phyloP scores from a whole-genome alignment of 495 filamentous ascomycete genomes.

The Bacidia rubella region DNA sequence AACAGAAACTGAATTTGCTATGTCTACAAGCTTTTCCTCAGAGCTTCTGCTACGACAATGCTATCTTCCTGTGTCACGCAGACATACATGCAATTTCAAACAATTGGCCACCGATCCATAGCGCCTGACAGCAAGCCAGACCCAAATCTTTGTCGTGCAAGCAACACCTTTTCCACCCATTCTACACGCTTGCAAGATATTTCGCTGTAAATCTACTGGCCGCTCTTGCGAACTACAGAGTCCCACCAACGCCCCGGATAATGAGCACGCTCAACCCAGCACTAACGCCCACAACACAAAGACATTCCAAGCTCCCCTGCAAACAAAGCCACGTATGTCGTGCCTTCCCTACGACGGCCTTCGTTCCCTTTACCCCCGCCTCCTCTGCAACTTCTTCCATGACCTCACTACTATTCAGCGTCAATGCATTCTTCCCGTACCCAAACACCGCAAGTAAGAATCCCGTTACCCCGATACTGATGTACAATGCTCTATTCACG shows the following conservation, averaged over 20 bases:
- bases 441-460: slow-evolving; percentile 61
- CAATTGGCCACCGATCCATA: no score
- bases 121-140: no score
- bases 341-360: no score
- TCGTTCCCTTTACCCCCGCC: slow-evolving; percentile 28
- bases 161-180: no score
- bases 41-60: no score
- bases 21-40: no score
- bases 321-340: neutral
- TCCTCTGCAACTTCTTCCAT: neutral
- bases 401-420: neutral
- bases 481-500: slow-evolving; percentile 47
- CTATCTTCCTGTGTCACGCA: no score
- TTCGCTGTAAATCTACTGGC: no score
- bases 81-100: no score
- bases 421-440: slow-evolving; percentile 45
- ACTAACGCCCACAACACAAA: slow-evolving; percentile 3
- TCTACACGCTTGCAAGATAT: no score
- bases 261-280: slow-evolving; percentile 5
- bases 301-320: neutral
- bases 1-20: no score
- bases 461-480: slow-evolving; percentile 57
- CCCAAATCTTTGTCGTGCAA: no score
- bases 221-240: neutral
- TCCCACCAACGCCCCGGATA: slow-evolving; percentile 3